Evolutionary conservation across 2,329 filamentous ascomycete species (phyloP).

Genomic region (Hypoxylon sp.): DNA sequence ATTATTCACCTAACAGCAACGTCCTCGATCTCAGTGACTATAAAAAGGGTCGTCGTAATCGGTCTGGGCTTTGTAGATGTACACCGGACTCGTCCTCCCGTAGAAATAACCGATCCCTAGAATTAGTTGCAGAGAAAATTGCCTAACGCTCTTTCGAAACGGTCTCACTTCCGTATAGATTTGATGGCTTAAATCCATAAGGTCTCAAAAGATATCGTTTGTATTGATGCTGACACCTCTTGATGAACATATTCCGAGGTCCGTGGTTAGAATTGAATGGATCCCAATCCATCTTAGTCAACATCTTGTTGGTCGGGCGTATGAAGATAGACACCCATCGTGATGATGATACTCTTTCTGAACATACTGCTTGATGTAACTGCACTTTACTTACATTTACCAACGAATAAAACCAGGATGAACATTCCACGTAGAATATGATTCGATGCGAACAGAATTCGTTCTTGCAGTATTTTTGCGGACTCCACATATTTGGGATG

Average conservation of each 20-base stretch:
- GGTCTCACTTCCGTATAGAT: background rate
- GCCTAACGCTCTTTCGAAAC: background rate
- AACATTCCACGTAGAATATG: constrained; percentile 11
- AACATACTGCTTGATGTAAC: constrained; percentile 15
- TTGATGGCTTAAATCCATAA: background rate
- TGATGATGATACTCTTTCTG: background rate
- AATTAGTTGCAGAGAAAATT: background rate
- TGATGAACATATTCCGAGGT: background rate
- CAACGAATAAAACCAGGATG: constrained; percentile 19
- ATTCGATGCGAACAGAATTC: constrained; percentile 27
- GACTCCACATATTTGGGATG: constrained; percentile 35
- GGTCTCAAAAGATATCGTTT: background rate
- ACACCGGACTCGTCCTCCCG: background rate
- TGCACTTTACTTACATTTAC: constrained; percentile 15
- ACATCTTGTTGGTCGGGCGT: background rate
- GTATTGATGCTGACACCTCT: background rate
- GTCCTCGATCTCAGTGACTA: background rate
- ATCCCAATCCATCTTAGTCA: constrained; percentile 1
- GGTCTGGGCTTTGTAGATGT: background rate
- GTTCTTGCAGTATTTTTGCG: constrained; percentile 20
- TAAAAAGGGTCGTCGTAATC: background rate
- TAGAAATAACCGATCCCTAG: background rate
- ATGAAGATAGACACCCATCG: constrained; percentile 4
- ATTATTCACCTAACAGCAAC: background rate
- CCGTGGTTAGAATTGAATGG: background rate